Conservation (phyloP, 179 eudicot species). For the Sideroxylon spinosum region DNA sequence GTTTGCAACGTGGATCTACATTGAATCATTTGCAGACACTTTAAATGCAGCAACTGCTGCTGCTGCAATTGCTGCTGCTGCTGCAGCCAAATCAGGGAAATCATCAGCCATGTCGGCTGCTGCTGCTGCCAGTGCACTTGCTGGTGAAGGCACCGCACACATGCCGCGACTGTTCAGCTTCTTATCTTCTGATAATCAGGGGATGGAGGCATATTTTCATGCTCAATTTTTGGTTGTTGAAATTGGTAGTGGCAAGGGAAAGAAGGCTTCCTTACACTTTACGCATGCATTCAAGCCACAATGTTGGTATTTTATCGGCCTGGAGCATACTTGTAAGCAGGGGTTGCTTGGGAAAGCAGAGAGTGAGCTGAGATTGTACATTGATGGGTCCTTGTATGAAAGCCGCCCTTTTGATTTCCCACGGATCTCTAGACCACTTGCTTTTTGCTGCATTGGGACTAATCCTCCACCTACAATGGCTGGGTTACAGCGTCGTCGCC, state of each 20-base stretch:
- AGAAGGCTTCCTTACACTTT: slow-evolving; percentile 90
- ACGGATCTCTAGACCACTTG: slow-evolving; percentile 86
- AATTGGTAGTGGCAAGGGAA: slow-evolving; percentile 88
- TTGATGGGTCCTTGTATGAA: slow-evolving; percentile 92
- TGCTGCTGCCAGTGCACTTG: slow-evolving; percentile 98
- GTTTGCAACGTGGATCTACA: slow-evolving; percentile 93
- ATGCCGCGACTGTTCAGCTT: slow-evolving; percentile 99
- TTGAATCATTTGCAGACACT: slow-evolving; percentile 95
- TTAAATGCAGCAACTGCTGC: slow-evolving; percentile 94
- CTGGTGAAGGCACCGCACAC: slow-evolving; percentile 97
- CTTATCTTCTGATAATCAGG: slow-evolving; percentile 93
- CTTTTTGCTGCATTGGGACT: slow-evolving; percentile 97
- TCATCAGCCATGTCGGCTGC: slow-evolving; percentile 97
- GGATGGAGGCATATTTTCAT: slow-evolving; percentile 97
- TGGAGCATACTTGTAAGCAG: slow-evolving; percentile 91
- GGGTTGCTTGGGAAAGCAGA: slow-evolving; percentile 93
- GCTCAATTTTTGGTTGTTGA: slow-evolving; percentile 99
- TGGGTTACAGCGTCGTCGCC: slow-evolving; percentile 96
- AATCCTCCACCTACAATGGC: slow-evolving; percentile 99
- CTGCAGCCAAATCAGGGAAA: slow-evolving; percentile 78
- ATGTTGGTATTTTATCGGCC: slow-evolving; percentile 94
- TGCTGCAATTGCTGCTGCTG: slow-evolving; percentile 99
- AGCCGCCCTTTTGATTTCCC: slow-evolving; percentile 89
- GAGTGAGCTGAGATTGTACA: slow-evolving; percentile 83
- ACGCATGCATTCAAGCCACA: slow-evolving; percentile 99